Evolutionary conservation across 768 basidiomycete species (phyloP).

Genomic region (Calocybe gangraenosa): DNA sequence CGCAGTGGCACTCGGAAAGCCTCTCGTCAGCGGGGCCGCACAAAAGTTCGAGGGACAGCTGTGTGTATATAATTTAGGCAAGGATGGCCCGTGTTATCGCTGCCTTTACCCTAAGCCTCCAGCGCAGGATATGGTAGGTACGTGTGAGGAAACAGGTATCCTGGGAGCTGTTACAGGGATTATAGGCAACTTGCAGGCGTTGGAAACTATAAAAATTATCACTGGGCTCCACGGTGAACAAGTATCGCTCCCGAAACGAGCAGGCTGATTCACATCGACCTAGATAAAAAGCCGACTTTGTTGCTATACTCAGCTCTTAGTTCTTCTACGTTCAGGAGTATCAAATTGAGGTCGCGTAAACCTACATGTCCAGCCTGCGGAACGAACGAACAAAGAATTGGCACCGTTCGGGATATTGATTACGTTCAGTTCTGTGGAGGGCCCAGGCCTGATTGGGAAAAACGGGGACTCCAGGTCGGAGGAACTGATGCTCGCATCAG

Average conservation of each 20-base stretch:
- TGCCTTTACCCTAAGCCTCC: conserved; percentile 89
- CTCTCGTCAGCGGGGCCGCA: conserved; percentile 58
- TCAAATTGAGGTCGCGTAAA: conserved; percentile 76
- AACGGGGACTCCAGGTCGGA: conserved; percentile 43
- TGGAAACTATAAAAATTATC: conserved; percentile 71
- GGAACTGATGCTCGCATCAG: conserved; percentile 37
- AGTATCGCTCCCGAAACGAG: neutral
- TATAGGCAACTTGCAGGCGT: conserved; percentile 85
- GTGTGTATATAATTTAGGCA: conserved; percentile 66
- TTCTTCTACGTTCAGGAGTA: conserved; percentile 68
- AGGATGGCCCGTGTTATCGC: conserved; percentile 84
- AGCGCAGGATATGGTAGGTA: conserved; percentile 54
- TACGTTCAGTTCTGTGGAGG: conserved; percentile 90
- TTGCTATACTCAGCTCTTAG: conserved; percentile 64
- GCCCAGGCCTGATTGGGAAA: conserved; percentile 59
- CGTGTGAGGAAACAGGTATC: conserved; percentile 88
- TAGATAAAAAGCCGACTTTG: conserved; percentile 34
- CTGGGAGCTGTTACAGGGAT: conserved; percentile 86
- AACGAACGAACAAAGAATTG: conserved; percentile 34
- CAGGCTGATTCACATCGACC: conserved; percentile 66
- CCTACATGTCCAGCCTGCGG: conserved; percentile 77
- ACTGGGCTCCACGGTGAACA: conserved; percentile 22
- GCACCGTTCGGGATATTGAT: conserved; percentile 54
- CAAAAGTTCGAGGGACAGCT: conserved; percentile 82
- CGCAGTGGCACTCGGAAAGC: conserved; percentile 69